Base-by-base conservation (phyloP, 1,284 basidiomycete genomes). In the Exobasidium cylindrosporum region DNA sequence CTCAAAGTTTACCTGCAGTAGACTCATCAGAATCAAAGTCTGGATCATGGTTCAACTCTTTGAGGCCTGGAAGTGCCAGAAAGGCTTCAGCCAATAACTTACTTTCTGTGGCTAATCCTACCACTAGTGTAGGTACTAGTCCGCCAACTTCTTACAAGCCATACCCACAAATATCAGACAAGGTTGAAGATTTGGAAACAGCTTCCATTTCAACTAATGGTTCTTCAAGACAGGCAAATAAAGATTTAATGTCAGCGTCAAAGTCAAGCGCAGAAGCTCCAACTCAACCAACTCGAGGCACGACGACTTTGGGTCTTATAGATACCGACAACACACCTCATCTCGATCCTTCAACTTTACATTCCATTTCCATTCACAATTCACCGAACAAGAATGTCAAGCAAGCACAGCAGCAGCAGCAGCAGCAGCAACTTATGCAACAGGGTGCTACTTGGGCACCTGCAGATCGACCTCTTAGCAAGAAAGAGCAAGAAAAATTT, bases 401-500 rank as follows among this genome's bases (percentile, higher is more conserved):
- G n/a, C n/a, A n/a, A n/a, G n/a, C 35, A 40, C 35, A 7, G 35
- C 35, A 40, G 35, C 35, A 40, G 35, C 35, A 40, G 17, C 35
- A 7, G 35, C 35, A 40, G 35, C 35, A 40, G 35, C 35, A 40
- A 60, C 63, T 10, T 49, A 23, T 13, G 54, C 61, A 40, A 4
- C 54, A 63, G 3, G 60, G 65, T 23, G 50, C 59, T 17, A 53
- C 63, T 2, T 74, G 68, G 21, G 61, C 72, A 14, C 65, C 72
- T 3, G 65, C 70, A 13, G 72, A 68, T 29, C 35, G 66, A 23
- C 54, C 70, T 13, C 29, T 73, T 14, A 63, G 68, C 11, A 66
- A 68, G 31, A 74, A 70, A 30, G 64, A 72, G 13, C 68, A 65
- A n/a, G 66, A 73, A 28, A 17, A 60, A 23, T 57, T 65, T 32